Base-by-base conservation (phyloP, 805 yeast species). In the Candida silvicultrix region DNA sequence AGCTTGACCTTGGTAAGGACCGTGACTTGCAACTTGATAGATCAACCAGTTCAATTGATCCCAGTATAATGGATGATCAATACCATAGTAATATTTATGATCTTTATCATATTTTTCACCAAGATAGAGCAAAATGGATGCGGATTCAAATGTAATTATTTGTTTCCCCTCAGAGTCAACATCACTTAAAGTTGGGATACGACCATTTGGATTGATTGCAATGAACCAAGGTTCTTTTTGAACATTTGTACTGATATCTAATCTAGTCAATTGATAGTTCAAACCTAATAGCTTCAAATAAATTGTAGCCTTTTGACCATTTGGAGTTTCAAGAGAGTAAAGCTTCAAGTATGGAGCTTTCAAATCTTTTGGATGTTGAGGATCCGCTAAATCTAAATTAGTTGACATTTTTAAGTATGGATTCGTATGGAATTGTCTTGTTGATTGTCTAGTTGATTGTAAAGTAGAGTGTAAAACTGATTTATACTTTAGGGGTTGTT, bases 1-100 rank as follows among this genome's bases (percentile, higher is more conserved):
- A 38, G 75, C 77, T 57, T 81, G 85, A 11, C 87, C 86, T 55
- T 74, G 80, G 72, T 73, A 77, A 46, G 86, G 85, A 29, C 83
- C 82, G 37, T 75, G 63, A 8, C 78, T 77, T 49, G 82, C 80
- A 65, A 75, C 71, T 53, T 79, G 83, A 69, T 78, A 81, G 38
- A 69, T 68, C 9, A 75, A 51, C 74, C 82, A 72, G 50, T 78
- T 79, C 52, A 74, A 56, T 57, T 74, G 73, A 51, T 69, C 72
- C 62, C 77, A 82, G 60, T 80, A 81, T 40, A 62, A 55, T 6
- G 56, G 58, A 23, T 78, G 61, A 2, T 67, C 70, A 6, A 57
- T 49, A 16, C 55, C 49, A 47, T 60, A 65, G 41, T 64, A 62
- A 48, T 66, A 62, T 59, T 77, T 75, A 49, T 70, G 59, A 10